A percentile compares a stretch with the other conserved stretches of the same genome.
Conservation (phyloP, 441 rosid species). For the Populus hybrid region DNA sequence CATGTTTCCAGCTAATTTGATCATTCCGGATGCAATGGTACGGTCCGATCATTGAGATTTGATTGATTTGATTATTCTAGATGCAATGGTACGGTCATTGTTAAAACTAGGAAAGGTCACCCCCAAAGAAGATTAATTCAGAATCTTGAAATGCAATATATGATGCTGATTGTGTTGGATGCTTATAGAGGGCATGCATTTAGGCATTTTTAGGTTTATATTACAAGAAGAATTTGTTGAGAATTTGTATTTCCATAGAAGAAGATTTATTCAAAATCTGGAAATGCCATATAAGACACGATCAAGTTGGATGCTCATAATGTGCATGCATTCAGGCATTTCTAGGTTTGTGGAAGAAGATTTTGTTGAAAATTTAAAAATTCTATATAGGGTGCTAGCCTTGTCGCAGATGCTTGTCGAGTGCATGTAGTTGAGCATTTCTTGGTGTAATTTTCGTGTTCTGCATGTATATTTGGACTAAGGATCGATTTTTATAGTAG, state of each 20-base stretch:
- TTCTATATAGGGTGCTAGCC: neutral
- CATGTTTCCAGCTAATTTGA: too few species aligned
- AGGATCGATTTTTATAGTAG: neutral
- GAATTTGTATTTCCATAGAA: neutral
- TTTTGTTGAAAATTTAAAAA: neutral
- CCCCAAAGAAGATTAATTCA: conserved; percentile 6
- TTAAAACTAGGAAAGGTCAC: too few species aligned
- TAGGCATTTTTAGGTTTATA: neutral
- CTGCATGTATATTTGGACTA: neutral
- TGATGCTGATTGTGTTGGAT: neutral
- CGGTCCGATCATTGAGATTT: too few species aligned
- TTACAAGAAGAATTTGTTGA: neutral
- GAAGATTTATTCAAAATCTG: neutral
- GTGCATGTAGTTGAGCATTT: conserved; percentile 16
- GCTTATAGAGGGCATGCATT: neutral
- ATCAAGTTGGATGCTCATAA: neutral
- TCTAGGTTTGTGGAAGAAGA: neutral
- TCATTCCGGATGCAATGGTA: too few species aligned
- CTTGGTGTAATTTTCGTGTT: neutral
- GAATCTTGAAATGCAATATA: conserved; percentile 6
- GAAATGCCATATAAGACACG: neutral
- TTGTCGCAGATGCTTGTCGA: neutral
- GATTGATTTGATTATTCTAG: too few species aligned
- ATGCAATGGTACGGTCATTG: too few species aligned
- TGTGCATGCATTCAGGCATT: neutral